Conservation (phyloP, 164 flowering plant species). For the Macadamia integrifolia region DNA sequence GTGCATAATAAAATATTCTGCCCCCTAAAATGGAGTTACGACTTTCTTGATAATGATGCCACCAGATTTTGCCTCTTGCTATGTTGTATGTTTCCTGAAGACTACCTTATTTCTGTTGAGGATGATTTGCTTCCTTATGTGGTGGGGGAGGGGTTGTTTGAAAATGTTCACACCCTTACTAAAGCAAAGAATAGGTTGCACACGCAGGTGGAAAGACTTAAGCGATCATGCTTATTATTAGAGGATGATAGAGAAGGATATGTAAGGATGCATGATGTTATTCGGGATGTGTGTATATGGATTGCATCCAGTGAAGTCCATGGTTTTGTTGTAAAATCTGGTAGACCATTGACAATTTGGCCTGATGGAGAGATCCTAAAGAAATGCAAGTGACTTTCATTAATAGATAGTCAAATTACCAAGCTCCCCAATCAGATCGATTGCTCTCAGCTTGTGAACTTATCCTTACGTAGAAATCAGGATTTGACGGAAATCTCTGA, state of each 20-base stretch:
- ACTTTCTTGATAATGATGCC: constrained; percentile 7
- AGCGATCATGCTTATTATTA: constrained; percentile 7
- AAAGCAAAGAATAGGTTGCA: not conserved
- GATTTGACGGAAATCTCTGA: not conserved
- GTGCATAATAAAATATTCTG: constrained; percentile 1
- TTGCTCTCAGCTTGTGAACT: not conserved
- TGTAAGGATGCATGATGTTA: constrained; percentile 10
- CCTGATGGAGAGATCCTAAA: not conserved
- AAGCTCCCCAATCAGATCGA: not conserved
- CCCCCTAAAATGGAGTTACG: constrained; percentile 17
- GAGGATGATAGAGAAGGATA: not conserved
- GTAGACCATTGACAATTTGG: not conserved
- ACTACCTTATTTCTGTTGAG: constrained; percentile 1
- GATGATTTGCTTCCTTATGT: constrained; percentile 1
- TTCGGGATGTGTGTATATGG: constrained; percentile 4
- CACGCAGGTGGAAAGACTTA: constrained; percentile 1
- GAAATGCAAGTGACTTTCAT: not conserved
- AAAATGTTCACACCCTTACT: not conserved
- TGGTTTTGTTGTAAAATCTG: not conserved
- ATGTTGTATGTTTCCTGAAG: constrained; percentile 24
- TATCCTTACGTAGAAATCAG: not conserved
- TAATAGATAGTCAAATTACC: no score
- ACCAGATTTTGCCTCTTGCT: constrained; percentile 16
- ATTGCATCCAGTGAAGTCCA: not conserved
- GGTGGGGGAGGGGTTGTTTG: not conserved